Conservation (phyloP, 148 eudicot species). For the Nepenthes mirabilis region DNA sequence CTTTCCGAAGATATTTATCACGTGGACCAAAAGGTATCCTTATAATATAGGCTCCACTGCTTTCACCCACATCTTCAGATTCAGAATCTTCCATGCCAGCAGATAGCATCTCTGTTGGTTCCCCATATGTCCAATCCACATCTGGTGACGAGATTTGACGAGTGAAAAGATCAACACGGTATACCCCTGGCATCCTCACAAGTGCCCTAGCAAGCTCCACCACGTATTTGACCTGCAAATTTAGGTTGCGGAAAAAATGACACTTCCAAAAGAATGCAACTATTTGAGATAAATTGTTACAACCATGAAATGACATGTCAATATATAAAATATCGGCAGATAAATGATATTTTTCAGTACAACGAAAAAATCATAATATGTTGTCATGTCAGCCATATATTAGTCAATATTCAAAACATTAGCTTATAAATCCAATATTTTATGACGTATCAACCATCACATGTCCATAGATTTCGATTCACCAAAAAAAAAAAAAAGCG, state of each 20-base stretch:
- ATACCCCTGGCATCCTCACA: slow-evolving; percentile 61
- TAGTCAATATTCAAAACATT: no score
- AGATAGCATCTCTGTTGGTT: slow-evolving; percentile 66
- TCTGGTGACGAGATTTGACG: slow-evolving; percentile 62
- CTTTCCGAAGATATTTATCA: slow-evolving; percentile 49
- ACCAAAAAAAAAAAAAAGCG: no score
- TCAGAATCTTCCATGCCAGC: slow-evolving; percentile 38
- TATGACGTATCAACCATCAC: no score
- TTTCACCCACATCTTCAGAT: slow-evolving; percentile 43
- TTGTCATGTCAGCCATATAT: no score
- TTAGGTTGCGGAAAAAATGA: neutral
- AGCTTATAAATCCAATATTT: no score
- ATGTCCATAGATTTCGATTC: no score
- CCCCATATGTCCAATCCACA: slow-evolving; percentile 72
- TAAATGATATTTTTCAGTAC: no score
- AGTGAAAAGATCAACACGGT: slow-evolving; percentile 68
- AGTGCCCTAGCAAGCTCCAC: slow-evolving; percentile 73
- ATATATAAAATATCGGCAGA: no score
- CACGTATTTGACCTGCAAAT: slow-evolving; percentile 55
- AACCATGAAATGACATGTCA: no score
- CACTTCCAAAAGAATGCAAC: neutral
- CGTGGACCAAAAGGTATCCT: slow-evolving; percentile 71
- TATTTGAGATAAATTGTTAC: neutral
- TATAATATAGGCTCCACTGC: slow-evolving; percentile 66
- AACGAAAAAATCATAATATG: no score